Base-by-base conservation (phyloP, 345 rosid genomes). In the Arabidopsis arenosa region DNA sequence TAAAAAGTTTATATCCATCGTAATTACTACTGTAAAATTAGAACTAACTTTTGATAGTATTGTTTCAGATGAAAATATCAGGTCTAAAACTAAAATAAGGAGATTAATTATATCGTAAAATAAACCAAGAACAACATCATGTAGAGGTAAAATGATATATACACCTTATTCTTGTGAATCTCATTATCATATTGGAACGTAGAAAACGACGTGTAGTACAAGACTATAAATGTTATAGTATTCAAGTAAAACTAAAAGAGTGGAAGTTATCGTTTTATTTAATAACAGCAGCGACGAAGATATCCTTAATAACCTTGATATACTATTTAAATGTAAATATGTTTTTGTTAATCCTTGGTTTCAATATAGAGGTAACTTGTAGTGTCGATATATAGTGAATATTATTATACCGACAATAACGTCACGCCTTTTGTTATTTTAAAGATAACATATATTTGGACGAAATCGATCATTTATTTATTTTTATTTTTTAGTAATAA, bases 381-480 rank as follows among this genome's bases (percentile, higher is more conserved):
- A 66, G 73, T 72, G 35, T 64, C 55, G 60, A 37, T 63, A 75
- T 54, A 47, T 47, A 56, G 77, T 66, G 74, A 78, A 51, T 78
- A 78, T 78, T 49, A 78, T 66, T 72, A 72, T 30, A 66, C 81
- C 81, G 81, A 78, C 81, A 78, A 78, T 72, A 66, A 72, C 81
- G 81, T 78, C 81, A 78, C 68, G 69, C 63, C 56, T 65, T 23
- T 72, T 58, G 54, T 59, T 78, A 49, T 78, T 78, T 57, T 72
- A 72, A 57, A 64, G 81, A 78, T 78, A 72, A 61, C 73, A 72
- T 58, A 78, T 66, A 72, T 65, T 78, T 78, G 63, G 81, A 78
- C 68, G 81, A 72, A 78, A 78, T 72, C 68, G 63, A 71, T 72
- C 44, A 70, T n/a, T 56, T 36, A 3, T 28, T 28, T 28, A 28